Percentiles rank a stretch among this genome's conserved stretches.
Conservation (phyloP, 1,284 basidiomycete species). For the Sparassis latifolia region DNA sequence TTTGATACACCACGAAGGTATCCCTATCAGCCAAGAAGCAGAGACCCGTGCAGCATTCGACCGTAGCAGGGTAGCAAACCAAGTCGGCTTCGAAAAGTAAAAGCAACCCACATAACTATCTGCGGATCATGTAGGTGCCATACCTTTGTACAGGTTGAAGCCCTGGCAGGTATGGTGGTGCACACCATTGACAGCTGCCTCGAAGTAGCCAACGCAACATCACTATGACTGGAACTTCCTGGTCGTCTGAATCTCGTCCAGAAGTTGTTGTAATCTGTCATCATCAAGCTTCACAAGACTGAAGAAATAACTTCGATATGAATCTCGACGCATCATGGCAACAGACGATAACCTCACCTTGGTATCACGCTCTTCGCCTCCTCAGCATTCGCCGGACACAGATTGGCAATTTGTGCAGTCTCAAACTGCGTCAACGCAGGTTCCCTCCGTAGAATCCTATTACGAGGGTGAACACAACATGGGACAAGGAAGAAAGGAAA, state of each 20-base stretch:
- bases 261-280: conserved; percentile 71
- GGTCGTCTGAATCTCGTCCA: conserved; percentile 86
- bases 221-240: conserved; percentile 76
- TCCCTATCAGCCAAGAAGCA: no score
- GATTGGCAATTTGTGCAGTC: conserved; percentile 86
- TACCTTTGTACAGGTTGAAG: no score
- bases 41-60: no score
- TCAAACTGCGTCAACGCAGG: conserved; percentile 83
- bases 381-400: conserved; percentile 83
- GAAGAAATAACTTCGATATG: conserved; percentile 2
- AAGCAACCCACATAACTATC: no score
- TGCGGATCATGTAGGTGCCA: no score
- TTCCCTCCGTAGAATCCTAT: conserved; percentile 67
- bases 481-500: conserved; percentile 6
- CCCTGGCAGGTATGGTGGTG: no score
- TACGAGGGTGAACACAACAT: neutral
- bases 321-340: neutral
- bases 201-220: neutral
- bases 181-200: no score
- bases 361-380: conserved; percentile 90
- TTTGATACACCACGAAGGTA: no score
- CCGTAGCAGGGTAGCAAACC: no score
- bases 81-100: no score
- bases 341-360: conserved; percentile 42
- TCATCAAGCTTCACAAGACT: conserved; percentile 87